phyloP scores from a whole-genome alignment of 371 early-diverging fungal genomes.

The Circinella minor region DNA sequence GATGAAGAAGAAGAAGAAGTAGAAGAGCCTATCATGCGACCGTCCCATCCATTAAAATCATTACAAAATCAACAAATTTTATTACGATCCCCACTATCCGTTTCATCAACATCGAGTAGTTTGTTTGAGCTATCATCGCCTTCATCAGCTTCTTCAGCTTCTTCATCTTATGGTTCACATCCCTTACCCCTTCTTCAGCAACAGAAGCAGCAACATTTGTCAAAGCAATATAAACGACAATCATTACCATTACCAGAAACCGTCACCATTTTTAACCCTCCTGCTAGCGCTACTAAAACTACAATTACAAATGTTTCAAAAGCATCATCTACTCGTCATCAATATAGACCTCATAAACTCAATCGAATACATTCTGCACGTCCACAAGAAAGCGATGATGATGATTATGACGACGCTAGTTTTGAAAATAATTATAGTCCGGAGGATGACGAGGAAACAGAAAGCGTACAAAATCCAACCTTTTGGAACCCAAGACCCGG shows the following conservation, averaged over 20 bases:
- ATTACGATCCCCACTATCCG: slow-evolving; percentile 19
- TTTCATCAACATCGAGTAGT: slow-evolving; percentile 4
- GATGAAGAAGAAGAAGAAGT: not conserved
- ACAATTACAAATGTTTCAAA: not conserved
- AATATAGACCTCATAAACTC: slow-evolving; percentile 9
- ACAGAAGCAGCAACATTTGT: not conserved
- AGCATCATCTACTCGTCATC: slow-evolving; percentile 7
- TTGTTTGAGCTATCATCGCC: slow-evolving; percentile 3
- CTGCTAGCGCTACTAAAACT: not conserved
- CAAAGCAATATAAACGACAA: not conserved
- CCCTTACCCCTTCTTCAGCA: not conserved
- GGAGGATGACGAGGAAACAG: not conserved
- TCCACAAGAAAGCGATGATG: slow-evolving; percentile 5
- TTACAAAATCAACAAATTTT: slow-evolving; percentile 12
- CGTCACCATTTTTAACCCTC: not conserved
- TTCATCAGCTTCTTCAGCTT: slow-evolving; percentile 1
- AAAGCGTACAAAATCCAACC: slow-evolving; percentile 15
- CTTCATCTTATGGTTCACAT: not conserved
- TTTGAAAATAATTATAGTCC: not conserved
- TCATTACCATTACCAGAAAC: slow-evolving; percentile 1
- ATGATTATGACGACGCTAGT: not conserved
- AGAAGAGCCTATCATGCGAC: not conserved
- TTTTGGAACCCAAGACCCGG: slow-evolving; percentile 52
- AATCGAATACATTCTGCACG: slow-evolving; percentile 21
- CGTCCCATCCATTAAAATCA: not conserved